Evolutionary conservation across 495 filamentous ascomycete species (phyloP).

Genomic region (Neurospora tetraspora): DNA sequence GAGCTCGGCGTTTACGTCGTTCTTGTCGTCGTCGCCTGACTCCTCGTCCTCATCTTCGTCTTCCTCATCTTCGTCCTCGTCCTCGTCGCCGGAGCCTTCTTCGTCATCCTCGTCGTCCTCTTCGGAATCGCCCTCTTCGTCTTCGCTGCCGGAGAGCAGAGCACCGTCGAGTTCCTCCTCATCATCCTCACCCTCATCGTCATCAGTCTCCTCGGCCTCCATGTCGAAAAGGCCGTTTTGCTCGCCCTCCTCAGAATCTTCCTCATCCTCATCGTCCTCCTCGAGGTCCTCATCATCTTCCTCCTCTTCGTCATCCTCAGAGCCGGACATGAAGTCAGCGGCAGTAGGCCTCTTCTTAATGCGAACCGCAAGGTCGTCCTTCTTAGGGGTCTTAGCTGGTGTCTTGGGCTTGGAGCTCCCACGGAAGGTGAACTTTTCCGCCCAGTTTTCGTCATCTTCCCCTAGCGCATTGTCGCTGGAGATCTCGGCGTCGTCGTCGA

Average conservation of each 20-base stretch:
- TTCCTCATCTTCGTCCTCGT: slow-evolving; percentile 18
- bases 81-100: slow-evolving; percentile 25
- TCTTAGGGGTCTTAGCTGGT: slow-evolving; percentile 15
- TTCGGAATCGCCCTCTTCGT: slow-evolving; percentile 21
- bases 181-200: slow-evolving; percentile 13
- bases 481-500: slow-evolving; percentile 46
- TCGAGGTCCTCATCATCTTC: slow-evolving; percentile 11
- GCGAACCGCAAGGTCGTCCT: not conserved
- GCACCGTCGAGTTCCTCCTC: slow-evolving; percentile 19
- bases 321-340: slow-evolving; percentile 41
- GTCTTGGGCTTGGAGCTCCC: slow-evolving; percentile 39
- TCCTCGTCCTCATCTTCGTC: slow-evolving; percentile 5
- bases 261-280: slow-evolving; percentile 18
- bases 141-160: slow-evolving; percentile 14
- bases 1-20: slow-evolving; percentile 26
- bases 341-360: slow-evolving; percentile 31
- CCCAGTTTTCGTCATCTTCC: slow-evolving; percentile 39
- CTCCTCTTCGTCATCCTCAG: slow-evolving; percentile 25
- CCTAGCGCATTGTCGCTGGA: slow-evolving; percentile 53
- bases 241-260: slow-evolving; percentile 24
- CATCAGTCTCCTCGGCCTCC: slow-evolving; percentile 16
- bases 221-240: not conserved
- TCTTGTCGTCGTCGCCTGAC: slow-evolving; percentile 25
- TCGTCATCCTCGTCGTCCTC: slow-evolving; percentile 32
- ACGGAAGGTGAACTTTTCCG: slow-evolving; percentile 45